Percentiles rank a stretch among this genome's conserved stretches.
phyloP scores from a whole-genome alignment of 2,329 filamentous ascomycete genomes.

The Ophiobolus disseminans region DNA sequence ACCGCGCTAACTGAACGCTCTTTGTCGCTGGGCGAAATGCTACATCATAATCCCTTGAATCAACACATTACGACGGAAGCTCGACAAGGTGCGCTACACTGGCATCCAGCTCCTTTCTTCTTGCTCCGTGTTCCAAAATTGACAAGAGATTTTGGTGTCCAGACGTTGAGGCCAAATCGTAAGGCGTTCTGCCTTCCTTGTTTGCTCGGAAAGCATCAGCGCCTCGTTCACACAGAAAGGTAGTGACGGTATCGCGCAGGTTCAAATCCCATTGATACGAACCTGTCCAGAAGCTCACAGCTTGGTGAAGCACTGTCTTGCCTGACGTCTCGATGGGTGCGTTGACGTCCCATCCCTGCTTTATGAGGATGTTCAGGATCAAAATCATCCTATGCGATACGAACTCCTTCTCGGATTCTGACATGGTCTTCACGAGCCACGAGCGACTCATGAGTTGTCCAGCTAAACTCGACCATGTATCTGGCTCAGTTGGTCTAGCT shows the following conservation, averaged over 20 bases:
- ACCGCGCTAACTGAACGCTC: too few relatives aligned
- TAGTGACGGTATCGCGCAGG: slow-evolving; percentile 19
- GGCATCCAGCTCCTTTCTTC: slow-evolving; percentile 20
- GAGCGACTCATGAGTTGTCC: slow-evolving; percentile 28
- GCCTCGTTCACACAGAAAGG: slow-evolving; percentile 23
- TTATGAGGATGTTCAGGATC: slow-evolving; percentile 22
- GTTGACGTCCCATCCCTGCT: slow-evolving; percentile 27
- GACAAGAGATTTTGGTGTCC: slow-evolving; percentile 24
- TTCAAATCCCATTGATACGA: slow-evolving; percentile 27
- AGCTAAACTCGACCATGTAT: slow-evolving; percentile 30
- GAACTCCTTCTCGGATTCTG: slow-evolving; percentile 22
- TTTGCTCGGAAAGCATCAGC: slow-evolving; percentile 22
- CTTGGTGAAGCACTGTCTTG: slow-evolving; percentile 29
- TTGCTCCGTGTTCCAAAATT: slow-evolving; percentile 14
- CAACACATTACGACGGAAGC: slow-evolving; percentile 1
- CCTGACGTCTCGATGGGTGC: slow-evolving; percentile 17
- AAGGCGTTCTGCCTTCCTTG: slow-evolving; percentile 26
- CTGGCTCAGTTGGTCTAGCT: slow-evolving; percentile 23
- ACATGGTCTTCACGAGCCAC: slow-evolving; percentile 32
- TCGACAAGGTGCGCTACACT: slow-evolving; percentile 21
- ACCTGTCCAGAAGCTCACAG: slow-evolving; percentile 32
- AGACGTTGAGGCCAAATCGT: slow-evolving; percentile 22
- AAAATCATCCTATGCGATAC: slow-evolving; percentile 19
- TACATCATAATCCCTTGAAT: too few relatives aligned
- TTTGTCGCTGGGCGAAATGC: too few relatives aligned